phyloP scores from a whole-genome alignment of 176 grass and related monocot species.

The Urochloa ruziziensis region DNA sequence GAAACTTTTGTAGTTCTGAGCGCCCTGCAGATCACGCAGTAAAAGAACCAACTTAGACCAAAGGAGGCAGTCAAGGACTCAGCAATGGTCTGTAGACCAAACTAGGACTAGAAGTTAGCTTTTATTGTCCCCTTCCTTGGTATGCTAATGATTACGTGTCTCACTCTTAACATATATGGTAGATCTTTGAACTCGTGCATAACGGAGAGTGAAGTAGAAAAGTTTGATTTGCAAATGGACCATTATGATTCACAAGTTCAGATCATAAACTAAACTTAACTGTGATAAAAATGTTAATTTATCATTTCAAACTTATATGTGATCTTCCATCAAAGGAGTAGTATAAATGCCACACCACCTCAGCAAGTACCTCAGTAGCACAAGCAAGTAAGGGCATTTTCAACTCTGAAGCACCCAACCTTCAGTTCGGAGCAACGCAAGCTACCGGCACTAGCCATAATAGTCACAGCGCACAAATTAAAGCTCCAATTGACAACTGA shows the following conservation, averaged over 20 bases:
- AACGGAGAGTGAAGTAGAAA: neutral
- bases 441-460: neutral
- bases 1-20: slow-evolving; percentile 75
- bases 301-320: neutral
- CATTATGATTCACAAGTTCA: neutral
- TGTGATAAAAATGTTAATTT: neutral
- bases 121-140: neutral
- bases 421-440: slow-evolving; percentile 1
- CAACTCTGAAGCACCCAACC: neutral
- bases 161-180: neutral
- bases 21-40: slow-evolving; percentile 44
- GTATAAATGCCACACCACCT: neutral
- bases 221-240: neutral
- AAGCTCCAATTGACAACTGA: neutral
- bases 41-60: neutral
- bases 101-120: neutral
- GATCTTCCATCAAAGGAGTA: neutral
- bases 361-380: neutral
- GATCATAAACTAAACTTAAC: neutral
- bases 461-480: neutral
- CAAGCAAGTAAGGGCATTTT: neutral
- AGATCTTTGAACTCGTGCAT: neutral
- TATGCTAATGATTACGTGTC: neutral
- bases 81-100: neutral
- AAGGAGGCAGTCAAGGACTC: neutral